phyloP scores from a whole-genome alignment of 768 basidiomycete species.

The Mycena vulgaris region DNA sequence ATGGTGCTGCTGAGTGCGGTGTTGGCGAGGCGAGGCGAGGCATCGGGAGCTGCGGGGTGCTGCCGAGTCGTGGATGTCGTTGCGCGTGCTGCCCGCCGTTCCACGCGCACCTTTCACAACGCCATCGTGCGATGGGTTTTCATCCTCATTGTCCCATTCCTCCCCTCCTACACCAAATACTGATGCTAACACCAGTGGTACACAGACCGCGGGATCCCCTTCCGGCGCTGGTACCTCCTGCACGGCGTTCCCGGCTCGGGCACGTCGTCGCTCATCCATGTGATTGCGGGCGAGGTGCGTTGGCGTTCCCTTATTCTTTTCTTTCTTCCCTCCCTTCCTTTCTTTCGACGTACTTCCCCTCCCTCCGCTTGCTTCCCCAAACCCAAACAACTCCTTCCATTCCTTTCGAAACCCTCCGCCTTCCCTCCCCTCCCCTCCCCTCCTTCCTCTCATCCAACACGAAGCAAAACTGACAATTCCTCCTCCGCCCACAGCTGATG shows the following conservation, averaged over 20 bases:
- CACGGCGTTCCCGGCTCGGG: conserved; percentile 90
- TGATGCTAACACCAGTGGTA: conserved; percentile 82
- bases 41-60: too few species aligned
- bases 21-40: too few species aligned
- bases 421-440: neutral
- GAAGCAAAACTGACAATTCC: neutral
- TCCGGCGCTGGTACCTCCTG: conserved; percentile 89
- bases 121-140: too few species aligned
- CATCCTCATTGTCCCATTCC: conserved; percentile 7
- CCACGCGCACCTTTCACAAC: too few species aligned
- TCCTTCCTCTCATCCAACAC: too few species aligned
- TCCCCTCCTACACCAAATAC: neutral
- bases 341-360: neutral
- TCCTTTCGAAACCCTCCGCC: too few species aligned
- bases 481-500: conserved; percentile 64
- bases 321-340: too few species aligned
- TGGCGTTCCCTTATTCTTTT: too few species aligned
- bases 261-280: conserved; percentile 89
- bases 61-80: too few species aligned
- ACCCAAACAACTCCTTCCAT: too few species aligned
- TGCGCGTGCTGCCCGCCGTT: neutral
- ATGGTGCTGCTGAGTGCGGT: too few species aligned
- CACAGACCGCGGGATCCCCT: conserved; percentile 93
- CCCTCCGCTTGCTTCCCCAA: too few species aligned
- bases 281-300: conserved; percentile 80